Percentiles rank a stretch among this genome's conserved stretches.
Evolutionary conservation across 2,329 filamentous ascomycete species (phyloP).

Genomic region (Curvularia spicifera): DNA sequence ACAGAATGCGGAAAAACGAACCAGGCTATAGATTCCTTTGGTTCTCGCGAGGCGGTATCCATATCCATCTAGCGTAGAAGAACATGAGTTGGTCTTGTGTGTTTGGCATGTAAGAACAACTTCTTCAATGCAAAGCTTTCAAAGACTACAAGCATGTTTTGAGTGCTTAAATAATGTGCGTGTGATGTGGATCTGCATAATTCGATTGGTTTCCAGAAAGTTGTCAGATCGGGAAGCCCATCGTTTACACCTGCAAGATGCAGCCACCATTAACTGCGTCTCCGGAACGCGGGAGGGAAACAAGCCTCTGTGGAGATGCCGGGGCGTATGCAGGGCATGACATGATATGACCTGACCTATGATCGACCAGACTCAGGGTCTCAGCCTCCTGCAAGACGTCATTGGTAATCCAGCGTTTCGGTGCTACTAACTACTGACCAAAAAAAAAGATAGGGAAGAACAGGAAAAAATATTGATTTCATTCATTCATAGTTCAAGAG

Average conservation of each 20-base stretch:
- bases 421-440: background rate
- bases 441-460: background rate
- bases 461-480: background rate
- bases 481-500: background rate
- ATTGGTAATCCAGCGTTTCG: background rate
- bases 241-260: background rate
- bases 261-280: background rate
- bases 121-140: constrained; percentile 37
- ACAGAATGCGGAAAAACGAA: constrained; percentile 23
- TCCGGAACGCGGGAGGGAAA: background rate
- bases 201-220: background rate
- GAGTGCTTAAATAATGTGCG: background rate
- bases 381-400: background rate
- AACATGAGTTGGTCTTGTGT: constrained; percentile 34
- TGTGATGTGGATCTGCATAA: background rate
- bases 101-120: constrained; percentile 41
- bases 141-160: background rate
- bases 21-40: constrained; percentile 39
- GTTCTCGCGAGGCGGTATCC: constrained; percentile 34
- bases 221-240: background rate
- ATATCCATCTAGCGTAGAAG: constrained; percentile 28
- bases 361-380: background rate
- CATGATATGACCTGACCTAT: background rate
- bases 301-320: constrained; percentile 4
- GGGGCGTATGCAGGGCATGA: constrained; percentile 1